Conservation (phyloP, 108 stramenopile genomes). For the Cyclotella choctawhatcheeana region DNA sequence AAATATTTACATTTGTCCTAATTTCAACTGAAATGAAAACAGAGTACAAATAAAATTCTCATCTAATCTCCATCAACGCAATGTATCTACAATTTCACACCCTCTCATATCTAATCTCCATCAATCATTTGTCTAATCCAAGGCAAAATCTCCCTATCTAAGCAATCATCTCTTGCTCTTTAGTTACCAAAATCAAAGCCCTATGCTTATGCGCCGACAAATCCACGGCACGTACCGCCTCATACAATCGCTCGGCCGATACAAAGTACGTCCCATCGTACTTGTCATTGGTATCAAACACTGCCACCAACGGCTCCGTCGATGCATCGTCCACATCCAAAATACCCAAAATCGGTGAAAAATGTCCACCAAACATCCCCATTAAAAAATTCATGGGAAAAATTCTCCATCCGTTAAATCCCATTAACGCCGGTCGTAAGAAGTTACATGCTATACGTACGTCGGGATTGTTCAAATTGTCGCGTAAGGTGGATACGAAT, state of each 20-base stretch:
- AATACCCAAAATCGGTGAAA: conserved; percentile 48
- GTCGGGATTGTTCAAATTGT: conserved; percentile 29
- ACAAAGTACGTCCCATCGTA: conserved; percentile 49
- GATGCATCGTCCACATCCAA: conserved; percentile 16
- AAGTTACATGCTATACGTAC: conserved; percentile 43
- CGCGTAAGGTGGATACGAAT: conserved; percentile 28
- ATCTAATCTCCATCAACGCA: no score
- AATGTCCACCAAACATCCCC: conserved; percentile 45
- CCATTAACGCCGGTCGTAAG: conserved; percentile 35
- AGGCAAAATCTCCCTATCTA: background rate
- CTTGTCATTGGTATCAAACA: conserved; percentile 49
- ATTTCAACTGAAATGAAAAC: no score
- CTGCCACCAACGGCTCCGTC: conserved; percentile 36
- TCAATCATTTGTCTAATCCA: no score
- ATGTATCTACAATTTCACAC: no score
- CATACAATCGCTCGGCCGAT: conserved; percentile 39
- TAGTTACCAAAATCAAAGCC: conserved; percentile 48
- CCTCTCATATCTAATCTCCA: no score
- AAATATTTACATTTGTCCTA: no score
- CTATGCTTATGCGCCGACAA: conserved; percentile 32
- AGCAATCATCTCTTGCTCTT: background rate
- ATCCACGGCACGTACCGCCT: conserved; percentile 39
- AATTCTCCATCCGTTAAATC: conserved; percentile 31
- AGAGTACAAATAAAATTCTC: no score
- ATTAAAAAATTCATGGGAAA: conserved; percentile 35